Conservation (phyloP, 768 basidiomycete species). For the Hygrocybe coccinea region DNA sequence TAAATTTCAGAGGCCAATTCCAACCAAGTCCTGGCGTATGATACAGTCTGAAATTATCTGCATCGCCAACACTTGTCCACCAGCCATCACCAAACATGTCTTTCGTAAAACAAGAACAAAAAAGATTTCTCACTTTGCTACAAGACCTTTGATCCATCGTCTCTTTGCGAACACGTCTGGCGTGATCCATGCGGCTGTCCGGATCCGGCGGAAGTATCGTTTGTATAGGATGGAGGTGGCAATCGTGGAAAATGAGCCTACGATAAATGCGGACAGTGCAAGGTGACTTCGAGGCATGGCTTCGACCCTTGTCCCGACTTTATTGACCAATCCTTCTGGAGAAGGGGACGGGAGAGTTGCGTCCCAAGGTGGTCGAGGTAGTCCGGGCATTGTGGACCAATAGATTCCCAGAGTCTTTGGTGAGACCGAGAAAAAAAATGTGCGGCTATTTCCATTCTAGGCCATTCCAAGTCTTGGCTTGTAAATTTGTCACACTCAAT, state of each 20-base stretch:
- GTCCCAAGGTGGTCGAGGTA: no score
- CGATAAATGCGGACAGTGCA: slow-evolving; percentile 34
- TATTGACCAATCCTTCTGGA: neutral
- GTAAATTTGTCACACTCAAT: no score
- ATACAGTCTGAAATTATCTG: slow-evolving; percentile 83
- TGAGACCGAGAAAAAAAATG: no score
- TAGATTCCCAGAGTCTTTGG: no score
- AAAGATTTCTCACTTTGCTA: slow-evolving; percentile 57
- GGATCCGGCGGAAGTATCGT: slow-evolving; percentile 56
- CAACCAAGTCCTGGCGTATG: slow-evolving; percentile 80
- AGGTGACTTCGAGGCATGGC: slow-evolving; percentile 27
- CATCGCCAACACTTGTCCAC: slow-evolving; percentile 66
- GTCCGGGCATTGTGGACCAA: no score
- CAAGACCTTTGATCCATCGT: slow-evolving; percentile 73
- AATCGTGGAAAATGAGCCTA: slow-evolving; percentile 38
- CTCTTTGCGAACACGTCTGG: slow-evolving; percentile 52
- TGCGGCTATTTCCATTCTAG: no score
- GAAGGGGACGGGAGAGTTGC: neutral
- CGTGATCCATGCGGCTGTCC: slow-evolving; percentile 65
- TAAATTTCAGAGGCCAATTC: slow-evolving; percentile 66
- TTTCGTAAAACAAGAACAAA: neutral
- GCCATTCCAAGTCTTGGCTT: no score
- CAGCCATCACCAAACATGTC: neutral
- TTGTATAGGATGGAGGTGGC: slow-evolving; percentile 36
- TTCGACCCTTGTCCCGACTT: slow-evolving; percentile 16